phyloP scores from a whole-genome alignment of 352 stramenopile genomes.

The Globisporangium viniferum region DNA sequence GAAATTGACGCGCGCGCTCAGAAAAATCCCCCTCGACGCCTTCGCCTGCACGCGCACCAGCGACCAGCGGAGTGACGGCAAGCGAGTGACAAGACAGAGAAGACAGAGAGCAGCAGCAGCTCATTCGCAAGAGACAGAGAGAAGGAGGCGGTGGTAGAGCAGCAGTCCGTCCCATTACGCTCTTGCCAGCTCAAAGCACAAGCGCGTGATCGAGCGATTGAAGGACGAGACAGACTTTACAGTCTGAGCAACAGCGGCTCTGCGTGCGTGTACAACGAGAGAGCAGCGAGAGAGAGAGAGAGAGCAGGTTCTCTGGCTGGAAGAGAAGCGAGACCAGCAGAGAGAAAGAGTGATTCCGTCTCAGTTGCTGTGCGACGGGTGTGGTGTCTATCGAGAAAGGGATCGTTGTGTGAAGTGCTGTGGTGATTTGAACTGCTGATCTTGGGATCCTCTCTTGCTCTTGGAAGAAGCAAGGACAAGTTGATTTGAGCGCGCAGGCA shows the following conservation, averaged over 20 bases:
- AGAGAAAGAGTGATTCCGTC: neutral
- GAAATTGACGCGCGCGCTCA: constrained; percentile 2
- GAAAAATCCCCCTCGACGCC: constrained; percentile 7
- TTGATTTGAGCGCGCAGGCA: neutral
- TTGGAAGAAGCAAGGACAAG: neutral
- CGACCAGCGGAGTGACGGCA: neutral
- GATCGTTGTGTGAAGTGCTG: neutral
- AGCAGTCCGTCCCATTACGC: neutral
- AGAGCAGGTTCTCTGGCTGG: neutral
- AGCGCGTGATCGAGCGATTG: neutral
- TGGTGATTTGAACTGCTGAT: neutral
- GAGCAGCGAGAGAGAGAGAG: neutral
- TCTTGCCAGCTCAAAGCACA: neutral
- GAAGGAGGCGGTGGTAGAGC: neutral
- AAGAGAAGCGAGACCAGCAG: neutral
- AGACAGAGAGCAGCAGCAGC: neutral
- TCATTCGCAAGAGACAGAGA: neutral
- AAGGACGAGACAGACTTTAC: neutral
- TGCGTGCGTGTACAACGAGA: neutral
- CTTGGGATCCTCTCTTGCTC: neutral
- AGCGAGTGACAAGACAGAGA: neutral
- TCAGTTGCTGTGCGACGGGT: neutral
- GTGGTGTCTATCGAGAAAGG: neutral
- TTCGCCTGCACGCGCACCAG: neutral
- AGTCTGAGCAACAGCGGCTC: neutral